Percentiles rank a stretch among this genome's conserved stretches.
Conservation (phyloP, 2,329 filamentous ascomycete genomes). For the Stenocarpella maydis region DNA sequence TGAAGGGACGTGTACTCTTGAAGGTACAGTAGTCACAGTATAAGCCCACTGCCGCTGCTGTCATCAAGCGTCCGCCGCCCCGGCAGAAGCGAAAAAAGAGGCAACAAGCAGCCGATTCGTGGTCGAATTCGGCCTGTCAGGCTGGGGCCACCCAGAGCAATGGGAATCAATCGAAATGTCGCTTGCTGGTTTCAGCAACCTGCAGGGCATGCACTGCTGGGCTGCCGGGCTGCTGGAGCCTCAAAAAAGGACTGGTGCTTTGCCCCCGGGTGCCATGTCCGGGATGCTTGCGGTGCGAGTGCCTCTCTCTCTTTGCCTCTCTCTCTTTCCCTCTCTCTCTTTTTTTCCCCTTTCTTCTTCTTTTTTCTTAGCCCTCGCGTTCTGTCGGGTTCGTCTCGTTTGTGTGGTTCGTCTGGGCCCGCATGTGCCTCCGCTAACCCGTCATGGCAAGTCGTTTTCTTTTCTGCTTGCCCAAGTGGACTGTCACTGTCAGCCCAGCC, state of each 20-base stretch:
- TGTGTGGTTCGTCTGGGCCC: not conserved
- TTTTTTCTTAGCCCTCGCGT: not conserved
- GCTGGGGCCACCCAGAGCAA: conserved; percentile 24
- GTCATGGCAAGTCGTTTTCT: not conserved
- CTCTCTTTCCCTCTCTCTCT: too few species aligned
- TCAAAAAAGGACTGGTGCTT: conserved; percentile 17
- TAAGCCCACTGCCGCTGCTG: not conserved
- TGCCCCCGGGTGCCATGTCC: not conserved
- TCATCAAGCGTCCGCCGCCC: not conserved
- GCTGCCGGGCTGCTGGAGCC: not conserved
- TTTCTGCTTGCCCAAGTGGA: not conserved
- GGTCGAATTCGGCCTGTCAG: not conserved
- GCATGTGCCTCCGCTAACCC: not conserved
- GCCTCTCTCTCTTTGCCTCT: too few species aligned
- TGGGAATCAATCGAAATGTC: conserved; percentile 29
- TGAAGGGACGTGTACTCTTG: too few species aligned
- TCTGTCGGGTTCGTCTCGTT: not conserved
- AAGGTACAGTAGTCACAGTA: too few species aligned
- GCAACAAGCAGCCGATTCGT: not conserved
- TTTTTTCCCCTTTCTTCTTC: too few species aligned
- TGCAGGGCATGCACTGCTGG: conserved; percentile 10
- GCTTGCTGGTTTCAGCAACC: conserved; percentile 28
- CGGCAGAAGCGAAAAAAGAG: not conserved
- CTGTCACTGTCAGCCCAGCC: not conserved
- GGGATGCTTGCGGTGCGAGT: not conserved